Evolutionary conservation across 352 stramenopile species (phyloP).

Genomic region (Hyaloperonospora brassicae): DNA sequence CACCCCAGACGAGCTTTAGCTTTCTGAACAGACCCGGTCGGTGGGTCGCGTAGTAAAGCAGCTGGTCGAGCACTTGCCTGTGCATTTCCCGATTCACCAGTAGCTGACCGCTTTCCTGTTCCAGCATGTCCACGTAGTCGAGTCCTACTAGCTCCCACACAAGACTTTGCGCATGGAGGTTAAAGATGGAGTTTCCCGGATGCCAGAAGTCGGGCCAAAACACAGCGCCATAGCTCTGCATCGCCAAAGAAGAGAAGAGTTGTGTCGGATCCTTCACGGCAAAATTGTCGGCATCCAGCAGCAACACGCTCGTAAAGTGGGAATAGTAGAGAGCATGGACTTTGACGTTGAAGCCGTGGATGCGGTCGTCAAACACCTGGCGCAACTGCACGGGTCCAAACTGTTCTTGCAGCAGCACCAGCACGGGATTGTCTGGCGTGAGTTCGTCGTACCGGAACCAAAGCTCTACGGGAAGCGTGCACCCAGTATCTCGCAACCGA

Average conservation of each 20-base stretch:
- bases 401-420: conserved; percentile 25
- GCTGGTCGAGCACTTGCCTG: conserved; percentile 30
- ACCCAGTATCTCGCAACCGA: conserved; percentile 31
- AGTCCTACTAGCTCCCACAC: conserved; percentile 41
- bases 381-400: conserved; percentile 35
- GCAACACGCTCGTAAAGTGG: conserved; percentile 34
- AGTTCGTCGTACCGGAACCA: conserved; percentile 52
- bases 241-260: conserved; percentile 26
- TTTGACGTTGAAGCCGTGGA: conserved; percentile 46
- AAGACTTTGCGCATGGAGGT: conserved; percentile 47
- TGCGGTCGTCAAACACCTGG: conserved; percentile 37
- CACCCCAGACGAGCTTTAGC: conserved; percentile 43
- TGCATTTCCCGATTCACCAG: conserved; percentile 30
- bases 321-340: conserved; percentile 47
- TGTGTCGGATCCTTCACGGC: conserved; percentile 32
- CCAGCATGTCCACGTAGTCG: conserved; percentile 38
- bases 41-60: conserved; percentile 41
- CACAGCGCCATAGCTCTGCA: conserved; percentile 29
- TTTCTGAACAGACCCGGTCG: conserved; percentile 39
- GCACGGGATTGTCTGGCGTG: conserved; percentile 26
- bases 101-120: conserved; percentile 50
- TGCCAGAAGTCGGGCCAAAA: conserved; percentile 53
- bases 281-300: conserved; percentile 50
- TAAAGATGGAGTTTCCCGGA: conserved; percentile 48
- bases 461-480: conserved; percentile 40